A percentile compares a stretch with the other conserved stretches of the same genome.
phyloP scores from a whole-genome alignment of 768 basidiomycete genomes.

The Boletus tomentosulus region DNA sequence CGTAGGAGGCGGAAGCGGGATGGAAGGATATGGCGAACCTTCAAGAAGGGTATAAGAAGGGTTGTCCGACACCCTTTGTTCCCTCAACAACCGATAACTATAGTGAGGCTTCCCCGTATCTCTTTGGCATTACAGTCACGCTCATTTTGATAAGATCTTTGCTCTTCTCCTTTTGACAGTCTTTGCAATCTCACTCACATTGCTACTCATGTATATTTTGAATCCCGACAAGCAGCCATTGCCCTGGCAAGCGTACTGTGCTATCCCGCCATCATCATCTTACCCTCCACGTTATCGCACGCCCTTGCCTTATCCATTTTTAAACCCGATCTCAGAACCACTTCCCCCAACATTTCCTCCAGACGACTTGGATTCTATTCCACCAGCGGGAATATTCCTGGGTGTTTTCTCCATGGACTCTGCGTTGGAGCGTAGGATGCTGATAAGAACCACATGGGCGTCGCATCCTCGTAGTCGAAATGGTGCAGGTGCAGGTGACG shows the following conservation, averaged over 20 bases:
- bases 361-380: constrained; percentile 60
- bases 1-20: constrained; percentile 52
- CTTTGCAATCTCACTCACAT: constrained; percentile 80
- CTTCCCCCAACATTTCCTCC: constrained; percentile 61
- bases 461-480: constrained; percentile 72
- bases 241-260: constrained; percentile 93
- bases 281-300: constrained; percentile 41
- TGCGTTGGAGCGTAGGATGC: constrained; percentile 77
- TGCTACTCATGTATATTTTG: constrained; percentile 85
- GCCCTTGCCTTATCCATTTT: constrained; percentile 37
- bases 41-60: constrained; percentile 52
- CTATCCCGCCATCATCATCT: constrained; percentile 51
- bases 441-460: constrained; percentile 89
- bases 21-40: constrained; percentile 41
- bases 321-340: constrained; percentile 28
- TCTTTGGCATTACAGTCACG: constrained; percentile 4
- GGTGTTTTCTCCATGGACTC: constrained; percentile 91
- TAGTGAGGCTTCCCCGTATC: constrained; percentile 45
- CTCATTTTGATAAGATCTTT: constrained; percentile 48
- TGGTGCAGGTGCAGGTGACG: constrained; percentile 67
- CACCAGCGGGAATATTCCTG: constrained; percentile 82
- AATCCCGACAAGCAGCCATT: constrained; percentile 95
- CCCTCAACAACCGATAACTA: constrained; percentile 75
- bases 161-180: constrained; percentile 71
- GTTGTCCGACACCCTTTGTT: constrained; percentile 70